These are phyloP conservation scores for Hymenoscyphus scutula DNA, from an alignment of 2,329 filamentous ascomycete genomes.

Conservation along the genomic window DNA sequence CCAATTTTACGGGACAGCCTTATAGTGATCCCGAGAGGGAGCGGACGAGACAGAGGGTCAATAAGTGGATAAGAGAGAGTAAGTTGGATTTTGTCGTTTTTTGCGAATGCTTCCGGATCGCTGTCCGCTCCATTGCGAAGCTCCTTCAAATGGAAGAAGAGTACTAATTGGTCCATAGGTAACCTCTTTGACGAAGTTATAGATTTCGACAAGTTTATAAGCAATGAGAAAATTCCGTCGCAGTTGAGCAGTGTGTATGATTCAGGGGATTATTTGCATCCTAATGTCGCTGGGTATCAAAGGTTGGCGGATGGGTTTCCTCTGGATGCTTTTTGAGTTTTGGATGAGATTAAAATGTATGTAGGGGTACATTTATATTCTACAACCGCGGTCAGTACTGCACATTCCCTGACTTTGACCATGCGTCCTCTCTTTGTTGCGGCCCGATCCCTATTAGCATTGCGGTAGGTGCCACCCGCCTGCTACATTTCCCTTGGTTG, in stretches of 20 bases:
- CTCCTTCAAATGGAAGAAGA: background rate
- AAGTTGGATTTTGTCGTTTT: slow-evolving; percentile 39
- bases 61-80: slow-evolving; percentile 57
- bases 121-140: too few relatives aligned
- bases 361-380: too few relatives aligned
- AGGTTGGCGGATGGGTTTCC: slow-evolving; percentile 58
- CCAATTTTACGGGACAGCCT: slow-evolving; percentile 40
- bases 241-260: slow-evolving; percentile 52
- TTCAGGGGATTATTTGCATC: slow-evolving; percentile 64
- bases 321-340: slow-evolving; percentile 47
- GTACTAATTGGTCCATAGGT: background rate
- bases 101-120: too few relatives aligned
- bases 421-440: too few relatives aligned
- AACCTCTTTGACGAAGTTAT: slow-evolving; percentile 55
- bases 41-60: slow-evolving; percentile 54
- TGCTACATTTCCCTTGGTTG: too few relatives aligned
- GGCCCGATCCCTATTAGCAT: too few relatives aligned
- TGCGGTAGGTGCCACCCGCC: too few relatives aligned
- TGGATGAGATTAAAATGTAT: background rate
- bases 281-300: slow-evolving; percentile 58
- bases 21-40: slow-evolving; percentile 57
- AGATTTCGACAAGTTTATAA: slow-evolving; percentile 59
- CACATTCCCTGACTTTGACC: too few relatives aligned
- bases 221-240: slow-evolving; percentile 48
- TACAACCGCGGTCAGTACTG: background rate